Percentiles rank a stretch among this genome's conserved stretches.
Conservation (phyloP, 2,329 filamentous ascomycete genomes). For the Elsinoe australis region DNA sequence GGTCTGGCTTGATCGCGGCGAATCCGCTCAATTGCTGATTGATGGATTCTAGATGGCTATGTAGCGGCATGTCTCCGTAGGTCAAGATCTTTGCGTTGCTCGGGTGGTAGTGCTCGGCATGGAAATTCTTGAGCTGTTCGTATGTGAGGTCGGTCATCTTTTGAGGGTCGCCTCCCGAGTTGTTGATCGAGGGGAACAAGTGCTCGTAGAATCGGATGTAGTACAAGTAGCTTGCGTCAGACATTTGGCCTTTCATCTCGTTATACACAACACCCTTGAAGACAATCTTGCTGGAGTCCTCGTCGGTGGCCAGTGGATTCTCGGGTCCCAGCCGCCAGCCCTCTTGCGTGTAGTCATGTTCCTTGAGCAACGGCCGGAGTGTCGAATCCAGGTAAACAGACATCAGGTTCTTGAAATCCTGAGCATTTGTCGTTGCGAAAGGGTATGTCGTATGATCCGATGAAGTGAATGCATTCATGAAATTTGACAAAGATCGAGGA, state of each 20-base stretch:
- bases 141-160: slow-evolving; percentile 95
- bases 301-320: slow-evolving; percentile 54
- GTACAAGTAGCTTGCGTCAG: slow-evolving; percentile 90
- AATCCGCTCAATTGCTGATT: slow-evolving; percentile 68
- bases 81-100: slow-evolving; percentile 96
- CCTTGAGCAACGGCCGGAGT: slow-evolving; percentile 77
- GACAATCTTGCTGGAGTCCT: slow-evolving; percentile 58
- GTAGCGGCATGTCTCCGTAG: slow-evolving; percentile 85
- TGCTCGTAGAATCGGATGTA: slow-evolving; percentile 94
- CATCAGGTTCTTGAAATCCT: slow-evolving; percentile 93
- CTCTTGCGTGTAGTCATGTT: slow-evolving; percentile 90
- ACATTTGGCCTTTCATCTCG: slow-evolving; percentile 99
- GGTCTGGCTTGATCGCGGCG: slow-evolving; percentile 59
- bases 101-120: slow-evolving; percentile 89
- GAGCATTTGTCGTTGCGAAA: slow-evolving; percentile 90
- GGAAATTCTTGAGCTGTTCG: slow-evolving; percentile 79
- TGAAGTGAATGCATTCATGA: slow-evolving; percentile 98
- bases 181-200: slow-evolving; percentile 89
- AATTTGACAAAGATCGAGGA: slow-evolving; percentile 94
- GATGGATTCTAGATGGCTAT: slow-evolving; percentile 71
- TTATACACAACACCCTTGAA: slow-evolving; percentile 99
- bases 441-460: slow-evolving; percentile 96
- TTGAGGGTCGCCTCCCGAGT: slow-evolving; percentile 91
- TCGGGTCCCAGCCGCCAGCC: slow-evolving; percentile 94
- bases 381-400: slow-evolving; percentile 96